Base-by-base conservation (phyloP, 495 filamentous ascomycete genomes). In the Tuber indicum region DNA sequence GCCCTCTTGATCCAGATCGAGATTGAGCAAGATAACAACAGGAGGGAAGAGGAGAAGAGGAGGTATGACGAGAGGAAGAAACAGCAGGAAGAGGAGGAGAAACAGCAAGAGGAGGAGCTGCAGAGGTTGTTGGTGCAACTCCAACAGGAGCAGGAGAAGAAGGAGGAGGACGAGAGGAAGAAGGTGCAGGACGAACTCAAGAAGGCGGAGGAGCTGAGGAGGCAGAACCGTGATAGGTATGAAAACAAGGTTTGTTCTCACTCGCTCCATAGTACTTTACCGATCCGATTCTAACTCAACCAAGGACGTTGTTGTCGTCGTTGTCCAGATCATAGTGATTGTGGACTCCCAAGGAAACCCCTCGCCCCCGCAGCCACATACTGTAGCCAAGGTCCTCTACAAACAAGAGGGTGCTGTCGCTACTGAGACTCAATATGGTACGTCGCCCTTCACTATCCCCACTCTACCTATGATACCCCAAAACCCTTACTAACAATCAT, bases 351-450 rank as follows among this genome's bases (percentile, higher is more conserved):
- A 45, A 19, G 77, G 78, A 23, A 12, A 44, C 19, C 41, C 52
- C 23, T 41, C 77, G 26, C 26, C 77, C 49, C 78, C 78, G 6
- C 71, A 69, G 32, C 74, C 69, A 19, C 71, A 80, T 23, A 80
- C 78, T 9, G 26, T 73, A 16, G 58, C 74, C 45, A 71, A 80
- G 72, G 77, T 80, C 16, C 36, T 36, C 32, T 80, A 80, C 58
- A 41, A 72, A 4, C 75, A 72, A 19, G 26, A 70, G 43, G 26
- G 17, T n/a, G 78, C 77, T 19, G 49, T 39, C 47, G 62, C 12
- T 26, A 44, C 66, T 12, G 52, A 79, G 26, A 80, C 78, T 19
- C 78, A 80, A 23, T 80, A 74, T 71, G 21, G 78, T 80, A 79
- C 49, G 45, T 26, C 71, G 10, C 42, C 17, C 12, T 44, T 41